These are phyloP conservation scores for Begonia peltatifolia DNA, from an alignment of 306 rosid species.

Conservation along the genomic window DNA sequence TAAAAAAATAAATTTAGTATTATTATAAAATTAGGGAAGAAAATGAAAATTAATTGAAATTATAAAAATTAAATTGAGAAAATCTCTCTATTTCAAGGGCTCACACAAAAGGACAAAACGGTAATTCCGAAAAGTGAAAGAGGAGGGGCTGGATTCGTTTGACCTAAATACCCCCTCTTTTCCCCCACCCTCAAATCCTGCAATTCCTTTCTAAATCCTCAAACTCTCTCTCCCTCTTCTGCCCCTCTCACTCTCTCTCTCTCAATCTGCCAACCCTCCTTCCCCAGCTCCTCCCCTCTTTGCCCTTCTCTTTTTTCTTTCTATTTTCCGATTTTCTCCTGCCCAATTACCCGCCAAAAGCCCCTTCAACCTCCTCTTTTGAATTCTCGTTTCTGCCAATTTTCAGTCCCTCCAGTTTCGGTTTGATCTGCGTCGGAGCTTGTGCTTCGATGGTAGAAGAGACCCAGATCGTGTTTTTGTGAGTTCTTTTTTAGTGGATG, in stretches of 20 bases:
- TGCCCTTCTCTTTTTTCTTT: conserved; percentile 31
- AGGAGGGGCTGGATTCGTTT: conserved; percentile 16
- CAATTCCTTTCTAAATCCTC: conserved; percentile 79
- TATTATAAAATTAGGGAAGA: no score
- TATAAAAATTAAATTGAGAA: no score
- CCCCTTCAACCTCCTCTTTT: conserved; percentile 29
- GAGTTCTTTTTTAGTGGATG: conserved; percentile 4
- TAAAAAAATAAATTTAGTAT: no score
- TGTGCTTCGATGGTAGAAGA: not conserved
- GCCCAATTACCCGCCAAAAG: conserved; percentile 57
- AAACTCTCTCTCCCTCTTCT: conserved; percentile 30
- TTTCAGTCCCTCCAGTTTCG: not conserved
- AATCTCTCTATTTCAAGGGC: no score
- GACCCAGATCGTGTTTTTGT: conserved; percentile 19
- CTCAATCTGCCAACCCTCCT: conserved; percentile 30
- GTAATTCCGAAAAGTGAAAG: conserved; percentile 27
- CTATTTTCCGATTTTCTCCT: conserved; percentile 57
- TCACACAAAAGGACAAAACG: conserved; percentile 38
- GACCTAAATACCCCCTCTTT: conserved; percentile 86
- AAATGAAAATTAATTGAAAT: no score
- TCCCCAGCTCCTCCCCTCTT: conserved; percentile 40
- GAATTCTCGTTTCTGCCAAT: conserved; percentile 16
- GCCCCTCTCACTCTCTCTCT: conserved; percentile 56
- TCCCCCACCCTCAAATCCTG: conserved; percentile 29
- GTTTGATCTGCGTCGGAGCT: not conserved